Percentiles rank a stretch among this genome's conserved stretches.
phyloP scores from a whole-genome alignment of 768 basidiomycete species.

The Macrolepiota dolichaula region DNA sequence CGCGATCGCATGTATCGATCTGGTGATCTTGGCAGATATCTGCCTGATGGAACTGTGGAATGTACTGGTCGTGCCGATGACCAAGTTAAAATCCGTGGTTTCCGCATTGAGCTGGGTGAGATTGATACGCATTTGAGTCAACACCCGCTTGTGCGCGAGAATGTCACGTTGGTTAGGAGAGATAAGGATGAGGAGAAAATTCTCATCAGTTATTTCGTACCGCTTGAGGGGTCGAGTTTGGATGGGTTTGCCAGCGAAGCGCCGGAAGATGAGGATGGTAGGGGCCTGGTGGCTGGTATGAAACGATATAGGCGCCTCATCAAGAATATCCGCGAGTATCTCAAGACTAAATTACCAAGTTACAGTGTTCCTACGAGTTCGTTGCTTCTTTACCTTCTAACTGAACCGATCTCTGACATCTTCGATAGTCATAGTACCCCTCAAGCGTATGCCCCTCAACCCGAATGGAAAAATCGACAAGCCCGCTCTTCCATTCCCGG shows the following conservation, averaged over 20 bases:
- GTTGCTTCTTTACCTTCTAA: slow-evolving; percentile 27
- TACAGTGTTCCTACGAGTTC: slow-evolving; percentile 90
- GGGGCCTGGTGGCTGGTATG: slow-evolving; percentile 70
- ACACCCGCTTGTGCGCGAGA: slow-evolving; percentile 93
- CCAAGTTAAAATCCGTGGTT: slow-evolving; percentile 98
- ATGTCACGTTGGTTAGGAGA: slow-evolving; percentile 92
- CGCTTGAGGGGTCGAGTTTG: slow-evolving; percentile 65
- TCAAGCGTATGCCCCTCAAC: slow-evolving; percentile 94
- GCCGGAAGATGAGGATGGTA: slow-evolving; percentile 51
- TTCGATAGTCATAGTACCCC: slow-evolving; percentile 85
- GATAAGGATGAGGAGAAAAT: slow-evolving; percentile 99
- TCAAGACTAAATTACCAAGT: slow-evolving; percentile 94
- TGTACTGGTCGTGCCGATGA: slow-evolving; percentile 97
- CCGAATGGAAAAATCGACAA: slow-evolving; percentile 99
- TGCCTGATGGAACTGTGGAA: slow-evolving; percentile 90
- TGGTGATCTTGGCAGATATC: slow-evolving; percentile 93
- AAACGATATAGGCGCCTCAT: slow-evolving; percentile 83
- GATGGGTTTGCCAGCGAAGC: slow-evolving; percentile 71
- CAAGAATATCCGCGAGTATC: slow-evolving; percentile 89
- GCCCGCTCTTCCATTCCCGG: slow-evolving; percentile 96
- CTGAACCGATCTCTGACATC: slow-evolving; percentile 1
- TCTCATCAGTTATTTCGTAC: slow-evolving; percentile 95
- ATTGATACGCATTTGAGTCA: slow-evolving; percentile 95
- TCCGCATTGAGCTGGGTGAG: slow-evolving; percentile 97
- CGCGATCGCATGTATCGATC: slow-evolving; percentile 97